A percentile compares a stretch with the other conserved stretches of the same genome.
Evolutionary conservation across 2,329 filamentous ascomycete species (phyloP).

Genomic region (Hymenoscyphus infarciens): DNA sequence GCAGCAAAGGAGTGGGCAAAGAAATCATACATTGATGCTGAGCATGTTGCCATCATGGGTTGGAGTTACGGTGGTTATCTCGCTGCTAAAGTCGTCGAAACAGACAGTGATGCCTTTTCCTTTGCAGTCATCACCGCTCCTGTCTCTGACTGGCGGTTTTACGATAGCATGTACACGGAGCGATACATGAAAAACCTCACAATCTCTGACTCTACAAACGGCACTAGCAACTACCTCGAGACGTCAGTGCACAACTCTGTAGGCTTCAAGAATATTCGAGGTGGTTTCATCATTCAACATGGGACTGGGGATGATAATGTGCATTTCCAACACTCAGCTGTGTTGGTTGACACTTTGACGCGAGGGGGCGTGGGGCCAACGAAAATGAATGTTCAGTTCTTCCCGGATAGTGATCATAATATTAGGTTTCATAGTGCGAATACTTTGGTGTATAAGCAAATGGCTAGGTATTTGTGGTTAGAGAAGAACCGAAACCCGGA

Average conservation of each 20-base stretch:
- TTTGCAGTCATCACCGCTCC: conserved; percentile 62
- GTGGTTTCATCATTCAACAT: conserved; percentile 60
- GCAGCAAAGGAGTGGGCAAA: conserved; percentile 54
- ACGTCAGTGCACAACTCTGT: conserved; percentile 54
- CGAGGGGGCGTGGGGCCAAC: conserved; percentile 54
- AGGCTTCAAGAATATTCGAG: conserved; percentile 60
- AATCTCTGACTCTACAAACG: conserved; percentile 35
- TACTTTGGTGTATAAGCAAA: conserved; percentile 57
- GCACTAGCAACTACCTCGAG: conserved; percentile 56
- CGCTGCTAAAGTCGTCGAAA: conserved; percentile 62
- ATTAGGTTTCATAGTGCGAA: conserved; percentile 56
- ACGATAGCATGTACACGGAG: conserved; percentile 69
- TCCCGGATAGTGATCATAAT: conserved; percentile 61
- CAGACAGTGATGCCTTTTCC: conserved; percentile 56
- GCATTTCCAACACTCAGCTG: conserved; percentile 65
- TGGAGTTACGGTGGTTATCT: conserved; percentile 69
- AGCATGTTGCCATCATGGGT: conserved; percentile 63
- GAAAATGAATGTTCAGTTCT: conserved; percentile 61
- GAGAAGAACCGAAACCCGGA: conserved; percentile 50
- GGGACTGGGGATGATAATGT: conserved; percentile 70
- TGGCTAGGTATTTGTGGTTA: conserved; percentile 57
- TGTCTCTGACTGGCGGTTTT: conserved; percentile 67
- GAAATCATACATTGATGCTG: conserved; percentile 52
- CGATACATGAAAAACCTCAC: conserved; percentile 65
- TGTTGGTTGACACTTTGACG: conserved; percentile 58